phyloP scores from a whole-genome alignment of 345 rosid genomes.

The Hypericum perforatum region DNA sequence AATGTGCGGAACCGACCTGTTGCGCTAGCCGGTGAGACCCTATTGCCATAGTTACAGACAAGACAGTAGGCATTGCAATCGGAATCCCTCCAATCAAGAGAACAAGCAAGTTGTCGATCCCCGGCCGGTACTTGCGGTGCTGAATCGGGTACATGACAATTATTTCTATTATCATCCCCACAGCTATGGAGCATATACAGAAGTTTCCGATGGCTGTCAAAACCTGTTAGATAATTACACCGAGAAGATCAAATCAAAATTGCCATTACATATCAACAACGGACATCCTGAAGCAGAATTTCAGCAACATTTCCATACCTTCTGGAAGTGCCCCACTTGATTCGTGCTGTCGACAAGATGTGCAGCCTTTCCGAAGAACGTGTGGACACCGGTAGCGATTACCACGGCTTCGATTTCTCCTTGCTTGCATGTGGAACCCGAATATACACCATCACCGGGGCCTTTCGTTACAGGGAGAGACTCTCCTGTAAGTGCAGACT shows the following conservation, averaged over 20 bases:
- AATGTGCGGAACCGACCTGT: slow-evolving; percentile 30
- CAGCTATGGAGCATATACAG: slow-evolving; percentile 80
- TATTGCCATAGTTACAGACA: slow-evolving; percentile 64
- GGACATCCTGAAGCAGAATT: not conserved
- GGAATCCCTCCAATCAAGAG: slow-evolving; percentile 66
- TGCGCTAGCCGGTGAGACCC: slow-evolving; percentile 54
- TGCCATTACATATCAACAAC: not conserved
- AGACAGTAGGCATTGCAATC: slow-evolving; percentile 65
- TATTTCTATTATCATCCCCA: slow-evolving; percentile 71
- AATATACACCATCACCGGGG: slow-evolving; percentile 72
- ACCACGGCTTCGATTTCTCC: slow-evolving; percentile 90
- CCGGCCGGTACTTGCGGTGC: slow-evolving; percentile 63
- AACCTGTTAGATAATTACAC: slow-evolving; percentile 30
- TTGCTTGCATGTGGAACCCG: slow-evolving; percentile 88
- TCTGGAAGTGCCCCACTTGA: slow-evolving; percentile 90
- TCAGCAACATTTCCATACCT: slow-evolving; percentile 24
- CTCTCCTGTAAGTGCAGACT: slow-evolving; percentile 81
- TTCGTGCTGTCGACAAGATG: slow-evolving; percentile 80
- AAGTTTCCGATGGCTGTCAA: slow-evolving; percentile 85
- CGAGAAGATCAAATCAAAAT: not conserved
- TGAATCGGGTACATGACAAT: slow-evolving; percentile 87
- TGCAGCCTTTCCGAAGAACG: slow-evolving; percentile 90
- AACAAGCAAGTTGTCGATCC: slow-evolving; percentile 72
- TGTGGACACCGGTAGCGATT: slow-evolving; percentile 88
- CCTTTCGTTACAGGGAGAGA: slow-evolving; percentile 85